Evolutionary conservation across 2,329 filamentous ascomycete genomes (phyloP).

Genomic region (Fusarium solani-melongenae): DNA sequence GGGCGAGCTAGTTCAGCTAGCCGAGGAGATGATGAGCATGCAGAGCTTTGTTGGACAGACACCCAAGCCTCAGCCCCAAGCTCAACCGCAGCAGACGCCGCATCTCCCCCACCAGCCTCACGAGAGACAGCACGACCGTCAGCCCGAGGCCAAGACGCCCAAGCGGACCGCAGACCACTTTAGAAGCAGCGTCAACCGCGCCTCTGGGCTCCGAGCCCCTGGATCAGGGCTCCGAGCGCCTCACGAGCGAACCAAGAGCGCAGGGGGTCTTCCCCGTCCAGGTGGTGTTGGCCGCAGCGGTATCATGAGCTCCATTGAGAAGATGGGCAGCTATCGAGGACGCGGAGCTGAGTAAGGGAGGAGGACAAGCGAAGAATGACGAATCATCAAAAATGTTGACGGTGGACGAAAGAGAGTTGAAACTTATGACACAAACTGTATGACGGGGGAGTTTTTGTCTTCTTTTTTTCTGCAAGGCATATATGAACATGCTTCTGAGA

Average conservation of each 20-base stretch:
- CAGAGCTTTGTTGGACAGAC: constrained; percentile 58
- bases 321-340: constrained; percentile 77
- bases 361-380: constrained; percentile 1
- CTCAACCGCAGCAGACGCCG: constrained; percentile 28
- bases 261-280: constrained; percentile 60
- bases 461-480: constrained; percentile 32
- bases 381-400: constrained; percentile 15
- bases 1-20: constrained; percentile 82
- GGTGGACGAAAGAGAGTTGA: constrained; percentile 15
- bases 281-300: constrained; percentile 68
- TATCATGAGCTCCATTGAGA: constrained; percentile 87
- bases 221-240: constrained; percentile 57
- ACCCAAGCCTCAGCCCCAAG: constrained; percentile 30
- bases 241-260: constrained; percentile 60
- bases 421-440: constrained; percentile 42
- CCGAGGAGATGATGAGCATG: constrained; percentile 86
- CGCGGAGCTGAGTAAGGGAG: constrained; percentile 47
- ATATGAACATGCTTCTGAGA: constrained; percentile 8
- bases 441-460: constrained; percentile 29
- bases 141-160: constrained; percentile 49
- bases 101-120: constrained; percentile 38
- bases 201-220: constrained; percentile 71
- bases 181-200: constrained; percentile 63
- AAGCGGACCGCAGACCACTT: constrained; percentile 44
- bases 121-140: constrained; percentile 35